phyloP scores from a whole-genome alignment of 352 stramenopile genomes.

The Phytophthora nicotianae region DNA sequence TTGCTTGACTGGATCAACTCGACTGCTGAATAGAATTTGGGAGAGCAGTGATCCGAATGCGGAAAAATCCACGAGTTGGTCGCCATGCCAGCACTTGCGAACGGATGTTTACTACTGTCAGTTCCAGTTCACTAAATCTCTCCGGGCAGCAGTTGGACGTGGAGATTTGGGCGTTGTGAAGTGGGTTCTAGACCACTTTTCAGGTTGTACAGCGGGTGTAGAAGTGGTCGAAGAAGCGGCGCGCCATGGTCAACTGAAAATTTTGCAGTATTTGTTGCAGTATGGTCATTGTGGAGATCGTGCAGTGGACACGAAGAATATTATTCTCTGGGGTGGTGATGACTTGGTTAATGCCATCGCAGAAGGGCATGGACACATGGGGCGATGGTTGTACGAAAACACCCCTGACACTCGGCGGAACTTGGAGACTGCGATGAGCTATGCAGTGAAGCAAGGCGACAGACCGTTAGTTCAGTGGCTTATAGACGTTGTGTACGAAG shows the following conservation, averaged over 20 bases:
- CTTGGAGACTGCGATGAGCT: constrained; percentile 6
- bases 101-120: constrained; percentile 16
- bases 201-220: constrained; percentile 11
- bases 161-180: constrained; percentile 14
- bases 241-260: constrained; percentile 9
- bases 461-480: constrained; percentile 9
- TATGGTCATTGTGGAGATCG: background rate
- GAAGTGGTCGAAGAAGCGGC: constrained; percentile 24
- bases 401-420: constrained; percentile 4
- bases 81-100: constrained; percentile 10
- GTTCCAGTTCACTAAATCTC: constrained; percentile 17
- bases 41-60: constrained; percentile 9
- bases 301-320: constrained; percentile 1
- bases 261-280: constrained; percentile 19
- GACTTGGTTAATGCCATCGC: constrained; percentile 14
- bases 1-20: constrained; percentile 6
- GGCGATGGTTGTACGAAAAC: constrained; percentile 20
- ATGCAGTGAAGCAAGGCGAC: constrained; percentile 1
- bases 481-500: constrained; percentile 14
- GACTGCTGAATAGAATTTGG: constrained; percentile 25
- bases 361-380: constrained; percentile 4
- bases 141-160: background rate
- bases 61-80: constrained; percentile 9
- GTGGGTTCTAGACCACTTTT: constrained; percentile 19
- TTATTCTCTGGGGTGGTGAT: constrained; percentile 19